Percentiles rank a stretch among this genome's conserved stretches.
phyloP scores from a whole-genome alignment of 108 stramenopile genomes.

The Stephanodiscus minutulus region DNA sequence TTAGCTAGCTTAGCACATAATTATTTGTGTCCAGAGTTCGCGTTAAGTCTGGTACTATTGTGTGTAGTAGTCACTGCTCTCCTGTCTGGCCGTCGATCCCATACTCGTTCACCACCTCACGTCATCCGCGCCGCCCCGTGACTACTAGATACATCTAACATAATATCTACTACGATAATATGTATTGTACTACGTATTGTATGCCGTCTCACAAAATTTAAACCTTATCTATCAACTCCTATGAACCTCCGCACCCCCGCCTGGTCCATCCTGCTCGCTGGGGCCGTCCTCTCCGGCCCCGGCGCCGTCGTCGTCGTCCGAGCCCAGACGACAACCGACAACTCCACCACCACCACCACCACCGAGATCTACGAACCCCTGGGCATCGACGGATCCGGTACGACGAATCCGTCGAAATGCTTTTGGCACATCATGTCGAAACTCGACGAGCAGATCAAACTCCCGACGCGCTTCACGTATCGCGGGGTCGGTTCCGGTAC shows the following conservation, averaged over 20 bases:
- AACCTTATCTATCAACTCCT: too few species aligned
- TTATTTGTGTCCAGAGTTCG: too few species aligned
- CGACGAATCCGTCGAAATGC: slow-evolving; percentile 89
- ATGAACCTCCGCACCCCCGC: slow-evolving; percentile 1
- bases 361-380: not conserved
- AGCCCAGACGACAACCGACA: not conserved
- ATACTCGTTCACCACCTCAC: too few species aligned
- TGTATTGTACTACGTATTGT: too few species aligned
- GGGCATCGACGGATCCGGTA: slow-evolving; percentile 81
- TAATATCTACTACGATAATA: too few species aligned
- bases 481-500: slow-evolving; percentile 85
- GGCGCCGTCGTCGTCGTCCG: not conserved
- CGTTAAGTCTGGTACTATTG: too few species aligned
- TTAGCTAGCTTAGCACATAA: too few species aligned
- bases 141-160: too few species aligned
- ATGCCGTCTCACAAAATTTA: too few species aligned
- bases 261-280: not conserved
- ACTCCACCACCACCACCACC: not conserved
- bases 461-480: slow-evolving; percentile 76
- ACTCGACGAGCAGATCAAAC: slow-evolving; percentile 59
- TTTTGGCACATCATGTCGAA: slow-evolving; percentile 81
- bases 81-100: too few species aligned
- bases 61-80: too few species aligned
- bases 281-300: not conserved
- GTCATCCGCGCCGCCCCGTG: too few species aligned